Conservation (phyloP, 2,329 filamentous ascomycete species). For the Dothideomycetes sp. region DNA sequence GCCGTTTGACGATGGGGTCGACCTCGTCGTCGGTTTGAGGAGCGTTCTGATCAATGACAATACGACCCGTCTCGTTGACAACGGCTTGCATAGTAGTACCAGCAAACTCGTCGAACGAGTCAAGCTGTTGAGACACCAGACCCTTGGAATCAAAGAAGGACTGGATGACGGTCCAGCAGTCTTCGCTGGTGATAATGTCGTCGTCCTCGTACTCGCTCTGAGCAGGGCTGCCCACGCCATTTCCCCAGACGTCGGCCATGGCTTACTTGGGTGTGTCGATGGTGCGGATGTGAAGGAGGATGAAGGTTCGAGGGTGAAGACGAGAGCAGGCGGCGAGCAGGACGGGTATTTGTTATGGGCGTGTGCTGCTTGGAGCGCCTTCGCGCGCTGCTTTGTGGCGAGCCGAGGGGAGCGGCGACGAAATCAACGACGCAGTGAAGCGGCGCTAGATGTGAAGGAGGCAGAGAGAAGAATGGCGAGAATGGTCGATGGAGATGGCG, state of each 20-base stretch:
- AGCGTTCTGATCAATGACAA: conserved; percentile 89
- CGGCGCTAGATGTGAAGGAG: conserved; percentile 7
- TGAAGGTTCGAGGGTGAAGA: too few species aligned
- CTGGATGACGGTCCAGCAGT: conserved; percentile 96
- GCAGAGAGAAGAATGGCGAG: too few species aligned
- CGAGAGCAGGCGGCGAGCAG: neutral
- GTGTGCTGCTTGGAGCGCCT: neutral
- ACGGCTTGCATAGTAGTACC: conserved; percentile 90
- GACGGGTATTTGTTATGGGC: neutral
- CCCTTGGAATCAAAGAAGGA: conserved; percentile 96
- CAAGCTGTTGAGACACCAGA: conserved; percentile 91
- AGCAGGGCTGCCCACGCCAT: conserved; percentile 7
- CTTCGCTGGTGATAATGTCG: conserved; percentile 72
- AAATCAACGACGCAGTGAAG: conserved; percentile 11
- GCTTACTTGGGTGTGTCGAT: neutral
- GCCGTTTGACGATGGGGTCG: conserved; percentile 67
- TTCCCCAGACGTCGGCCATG: conserved; percentile 16
- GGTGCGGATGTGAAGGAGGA: too few species aligned
- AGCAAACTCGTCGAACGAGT: conserved; percentile 97
- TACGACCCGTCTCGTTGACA: conserved; percentile 80
- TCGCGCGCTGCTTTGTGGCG: conserved; percentile 9
- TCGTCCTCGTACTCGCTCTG: conserved; percentile 19
- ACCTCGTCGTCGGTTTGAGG: conserved; percentile 63
- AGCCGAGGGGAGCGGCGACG: neutral
- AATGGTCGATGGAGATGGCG: neutral